Conservation (phyloP, 1,284 basidiomycete species). For the Crepidotus sp. region DNA sequence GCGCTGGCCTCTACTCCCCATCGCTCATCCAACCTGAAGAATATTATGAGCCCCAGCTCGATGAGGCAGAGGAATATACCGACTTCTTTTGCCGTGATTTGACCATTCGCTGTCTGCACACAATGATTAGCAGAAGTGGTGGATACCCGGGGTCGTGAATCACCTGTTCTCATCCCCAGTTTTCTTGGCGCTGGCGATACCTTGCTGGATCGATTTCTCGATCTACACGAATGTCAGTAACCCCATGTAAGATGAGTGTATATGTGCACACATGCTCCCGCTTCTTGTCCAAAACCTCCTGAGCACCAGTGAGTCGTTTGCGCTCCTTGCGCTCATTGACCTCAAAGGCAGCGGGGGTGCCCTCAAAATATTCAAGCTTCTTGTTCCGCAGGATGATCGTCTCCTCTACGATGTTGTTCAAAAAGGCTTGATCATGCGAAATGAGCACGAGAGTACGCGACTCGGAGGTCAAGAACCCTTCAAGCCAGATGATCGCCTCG, state of each 20-base stretch:
- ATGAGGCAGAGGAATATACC: background rate
- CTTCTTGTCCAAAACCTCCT: slow-evolving; percentile 50
- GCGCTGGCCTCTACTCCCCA: slow-evolving; percentile 41
- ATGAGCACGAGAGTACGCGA: slow-evolving; percentile 53
- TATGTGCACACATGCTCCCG: slow-evolving; percentile 34
- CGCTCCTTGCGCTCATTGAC: slow-evolving; percentile 41
- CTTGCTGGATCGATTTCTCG: slow-evolving; percentile 36
- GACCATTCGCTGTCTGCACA: slow-evolving; percentile 29
- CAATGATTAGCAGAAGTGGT: slow-evolving; percentile 6
- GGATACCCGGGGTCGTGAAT: background rate
- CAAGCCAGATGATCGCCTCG: slow-evolving; percentile 60
- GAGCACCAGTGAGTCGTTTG: slow-evolving; percentile 40
- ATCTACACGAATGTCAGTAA: slow-evolving; percentile 23
- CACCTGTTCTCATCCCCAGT: slow-evolving; percentile 60
- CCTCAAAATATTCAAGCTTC: slow-evolving; percentile 52
- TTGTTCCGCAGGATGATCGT: slow-evolving; percentile 55
- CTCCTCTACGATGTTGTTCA: slow-evolving; percentile 59
- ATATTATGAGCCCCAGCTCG: background rate
- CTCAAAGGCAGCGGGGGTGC: slow-evolving; percentile 54
- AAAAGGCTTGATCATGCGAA: slow-evolving; percentile 67
- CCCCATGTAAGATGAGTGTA: slow-evolving; percentile 20
- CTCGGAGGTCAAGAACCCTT: slow-evolving; percentile 42
- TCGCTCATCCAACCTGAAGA: slow-evolving; percentile 37
- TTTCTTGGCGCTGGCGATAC: slow-evolving; percentile 40
- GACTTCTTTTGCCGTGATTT: slow-evolving; percentile 52